Evolutionary conservation across 768 basidiomycete species (phyloP).

Genomic region (Termitomyces sp.): DNA sequence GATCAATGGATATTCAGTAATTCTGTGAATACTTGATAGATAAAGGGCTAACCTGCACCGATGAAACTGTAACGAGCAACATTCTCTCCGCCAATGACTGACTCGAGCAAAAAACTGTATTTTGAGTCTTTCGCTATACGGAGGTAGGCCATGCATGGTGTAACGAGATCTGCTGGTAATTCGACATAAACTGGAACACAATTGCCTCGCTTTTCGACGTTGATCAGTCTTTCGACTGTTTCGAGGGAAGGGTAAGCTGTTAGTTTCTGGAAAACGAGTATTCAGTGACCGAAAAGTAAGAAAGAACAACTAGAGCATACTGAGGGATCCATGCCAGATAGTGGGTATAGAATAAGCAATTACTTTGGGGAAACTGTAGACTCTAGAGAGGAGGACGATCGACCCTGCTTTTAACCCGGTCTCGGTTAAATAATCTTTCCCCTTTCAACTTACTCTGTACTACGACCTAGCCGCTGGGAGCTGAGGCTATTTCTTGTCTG

Average conservation of each 20-base stretch:
- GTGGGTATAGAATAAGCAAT: neutral
- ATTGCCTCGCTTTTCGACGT: slow-evolving; percentile 83
- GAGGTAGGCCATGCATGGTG: slow-evolving; percentile 96
- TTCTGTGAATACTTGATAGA: neutral
- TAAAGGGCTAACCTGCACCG: slow-evolving; percentile 68
- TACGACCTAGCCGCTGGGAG: neutral
- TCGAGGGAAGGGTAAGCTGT: slow-evolving; percentile 68
- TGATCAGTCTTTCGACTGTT: slow-evolving; percentile 72
- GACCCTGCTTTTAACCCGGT: neutral
- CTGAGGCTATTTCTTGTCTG: neutral
- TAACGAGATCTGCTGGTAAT: slow-evolving; percentile 92
- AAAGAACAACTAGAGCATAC: slow-evolving; percentile 24
- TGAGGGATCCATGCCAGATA: slow-evolving; percentile 41
- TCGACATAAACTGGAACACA: slow-evolving; percentile 91
- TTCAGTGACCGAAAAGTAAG: neutral
- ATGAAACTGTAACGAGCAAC: slow-evolving; percentile 95
- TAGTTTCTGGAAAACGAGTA: slow-evolving; percentile 45
- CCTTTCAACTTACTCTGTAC: neutral
- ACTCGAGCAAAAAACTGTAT: slow-evolving; percentile 94
- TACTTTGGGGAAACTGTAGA: neutral
- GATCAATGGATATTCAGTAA: neutral
- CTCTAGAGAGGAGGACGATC: neutral
- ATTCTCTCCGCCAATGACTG: slow-evolving; percentile 86
- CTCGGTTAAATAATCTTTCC: neutral
- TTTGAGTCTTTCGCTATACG: slow-evolving; percentile 88